Percentiles rank a stretch among this genome's conserved stretches.
Evolutionary conservation across 441 rosid genomes (phyloP).

Genomic region (Gossypium gossypioides): DNA sequence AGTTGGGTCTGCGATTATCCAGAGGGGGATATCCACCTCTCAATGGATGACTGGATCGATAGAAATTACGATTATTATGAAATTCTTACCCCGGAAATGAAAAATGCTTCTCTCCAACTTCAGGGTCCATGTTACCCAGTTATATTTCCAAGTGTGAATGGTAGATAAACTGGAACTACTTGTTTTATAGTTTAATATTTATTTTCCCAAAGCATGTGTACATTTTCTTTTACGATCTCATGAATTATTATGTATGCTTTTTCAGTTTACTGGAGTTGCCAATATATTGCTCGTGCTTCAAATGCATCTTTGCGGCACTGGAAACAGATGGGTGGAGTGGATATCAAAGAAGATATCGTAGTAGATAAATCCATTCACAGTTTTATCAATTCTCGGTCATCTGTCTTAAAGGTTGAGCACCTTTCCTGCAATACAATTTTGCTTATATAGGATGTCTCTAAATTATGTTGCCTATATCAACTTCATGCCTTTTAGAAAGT

Average conservation of each 20-base stretch:
- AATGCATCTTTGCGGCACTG: slow-evolving; percentile 76
- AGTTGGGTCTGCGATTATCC: slow-evolving; percentile 98
- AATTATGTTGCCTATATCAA: slow-evolving; percentile 6
- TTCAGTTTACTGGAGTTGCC: slow-evolving; percentile 92
- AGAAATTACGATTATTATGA: slow-evolving; percentile 84
- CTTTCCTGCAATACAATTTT: slow-evolving; percentile 9
- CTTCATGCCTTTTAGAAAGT: background rate
- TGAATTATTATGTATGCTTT: background rate
- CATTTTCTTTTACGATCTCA: background rate
- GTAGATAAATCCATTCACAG: slow-evolving; percentile 79
- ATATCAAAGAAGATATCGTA: slow-evolving; percentile 66
- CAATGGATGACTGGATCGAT: slow-evolving; percentile 76
- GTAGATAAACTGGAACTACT: slow-evolving; percentile 27
- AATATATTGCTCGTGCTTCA: slow-evolving; percentile 77
- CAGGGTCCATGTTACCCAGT: slow-evolving; percentile 97
- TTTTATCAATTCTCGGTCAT: slow-evolving; percentile 68
- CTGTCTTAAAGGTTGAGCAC: slow-evolving; percentile 70
- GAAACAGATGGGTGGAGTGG: slow-evolving; percentile 88
- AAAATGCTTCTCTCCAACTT: slow-evolving; percentile 84
- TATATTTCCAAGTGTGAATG: slow-evolving; percentile 82
- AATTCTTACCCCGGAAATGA: slow-evolving; percentile 86
- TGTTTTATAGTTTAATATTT: slow-evolving; percentile 11
- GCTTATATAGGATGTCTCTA: background rate
- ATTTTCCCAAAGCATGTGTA: background rate
- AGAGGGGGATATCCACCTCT: slow-evolving; percentile 80